Evolutionary conservation across 208 protist species (phyloP), one percentile per base, ranked within the genome.

Genomic region (Histomonas meleagridis): DNA sequence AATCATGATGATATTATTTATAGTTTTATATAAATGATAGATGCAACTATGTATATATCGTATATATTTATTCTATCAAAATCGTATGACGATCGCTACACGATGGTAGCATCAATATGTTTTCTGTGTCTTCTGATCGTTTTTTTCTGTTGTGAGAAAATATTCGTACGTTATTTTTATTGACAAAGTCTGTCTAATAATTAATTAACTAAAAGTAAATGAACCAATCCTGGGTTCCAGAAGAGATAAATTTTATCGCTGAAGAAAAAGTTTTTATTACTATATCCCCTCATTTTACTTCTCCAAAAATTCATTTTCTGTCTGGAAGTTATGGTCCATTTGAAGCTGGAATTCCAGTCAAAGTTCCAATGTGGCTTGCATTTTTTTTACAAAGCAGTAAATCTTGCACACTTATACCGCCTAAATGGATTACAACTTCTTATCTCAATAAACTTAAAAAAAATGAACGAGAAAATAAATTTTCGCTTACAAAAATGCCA

Each of bases 281-380:
- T 18, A 72, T 72, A 26, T 43, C 65, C 16, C 65, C 65, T 10
- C 32, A 72, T 16, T 72, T 72, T 32, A 72, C 32, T 40, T 32
- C 40, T 32, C 12, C 32, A 12, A 72, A 72, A 72, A 28, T 72
- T 0, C 7, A 72, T 16, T 72, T 72, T n/a, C 32, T 72, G 9
- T 72, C 65, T 12, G 65, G 65, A 10, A 43, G 32, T 23, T 72
- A 43, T 72, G 65, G 65, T 16, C 32, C 65, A 40, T 72, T 72
- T 72, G 32, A 32, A 43, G 65, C 65, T 40, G 65, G 65, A 0
- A 26, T 43, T 43, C 65, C 32, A 72, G 40, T 72, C 18, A 72
- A 72, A 72, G 65, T 72, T 72, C 65, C 65, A 40, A 12, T 72
- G 16, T 72, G 65, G 65, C 65, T 72, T 72, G 65, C n/a, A 43